Conservation (phyloP, 345 rosid species). For the Fremontodendron californicum region DNA sequence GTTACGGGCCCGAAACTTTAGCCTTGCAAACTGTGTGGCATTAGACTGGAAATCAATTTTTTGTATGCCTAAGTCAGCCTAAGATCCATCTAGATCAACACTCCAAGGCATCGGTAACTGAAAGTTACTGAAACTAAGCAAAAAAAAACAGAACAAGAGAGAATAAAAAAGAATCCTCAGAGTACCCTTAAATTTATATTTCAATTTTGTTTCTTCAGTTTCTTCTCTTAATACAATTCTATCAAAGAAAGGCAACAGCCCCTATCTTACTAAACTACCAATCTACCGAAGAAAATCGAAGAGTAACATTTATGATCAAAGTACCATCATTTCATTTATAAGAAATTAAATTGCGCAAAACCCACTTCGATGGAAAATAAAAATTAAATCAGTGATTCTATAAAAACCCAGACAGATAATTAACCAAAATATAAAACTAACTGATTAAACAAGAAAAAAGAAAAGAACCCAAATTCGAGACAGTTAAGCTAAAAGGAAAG, state of each 20-base stretch:
- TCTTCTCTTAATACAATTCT: not conserved
- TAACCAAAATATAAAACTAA: not conserved
- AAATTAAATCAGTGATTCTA: not conserved
- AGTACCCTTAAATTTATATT: too few species aligned
- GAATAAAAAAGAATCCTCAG: too few species aligned
- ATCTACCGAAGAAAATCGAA: not conserved
- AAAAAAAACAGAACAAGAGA: too few species aligned
- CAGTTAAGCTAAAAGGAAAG: not conserved
- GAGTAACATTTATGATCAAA: not conserved
- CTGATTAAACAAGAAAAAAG: not conserved
- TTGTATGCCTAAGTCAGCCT: too few species aligned
- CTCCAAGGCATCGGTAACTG: too few species aligned
- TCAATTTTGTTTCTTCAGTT: not conserved
- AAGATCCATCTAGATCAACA: too few species aligned
- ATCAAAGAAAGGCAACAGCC: not conserved
- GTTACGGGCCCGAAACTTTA: too few species aligned
- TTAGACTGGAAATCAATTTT: too few species aligned
- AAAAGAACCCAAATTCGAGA: not conserved
- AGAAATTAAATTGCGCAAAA: not conserved
- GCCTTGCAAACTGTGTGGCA: too few species aligned
- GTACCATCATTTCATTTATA: not conserved
- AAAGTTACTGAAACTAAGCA: too few species aligned
- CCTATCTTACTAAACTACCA: not conserved
- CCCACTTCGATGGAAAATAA: not conserved
- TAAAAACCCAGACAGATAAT: not conserved